A percentile compares a stretch with the other conserved stretches of the same genome.
phyloP scores from a whole-genome alignment of 257 asterid genomes.

The Ophiorrhiza pumila region DNA sequence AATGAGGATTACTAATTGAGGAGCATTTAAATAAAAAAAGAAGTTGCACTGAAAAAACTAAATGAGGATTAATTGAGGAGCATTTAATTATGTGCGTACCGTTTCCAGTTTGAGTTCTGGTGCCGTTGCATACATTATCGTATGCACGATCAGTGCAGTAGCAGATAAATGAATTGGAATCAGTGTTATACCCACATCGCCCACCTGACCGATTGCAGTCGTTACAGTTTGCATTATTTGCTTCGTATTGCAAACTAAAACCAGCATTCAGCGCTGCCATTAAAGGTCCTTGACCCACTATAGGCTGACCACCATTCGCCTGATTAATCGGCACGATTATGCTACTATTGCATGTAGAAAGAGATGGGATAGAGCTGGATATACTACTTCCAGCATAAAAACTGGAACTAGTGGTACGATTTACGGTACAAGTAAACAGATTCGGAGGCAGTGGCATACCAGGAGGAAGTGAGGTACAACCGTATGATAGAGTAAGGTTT shows the following conservation, averaged over 20 bases:
- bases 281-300: conserved; percentile 12
- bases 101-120: neutral
- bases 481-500: conserved; percentile 41
- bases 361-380: neutral
- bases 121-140: conserved; percentile 1
- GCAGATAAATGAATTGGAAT: conserved; percentile 28
- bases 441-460: neutral
- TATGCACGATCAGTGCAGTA: conserved; percentile 15
- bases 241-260: conserved; percentile 45
- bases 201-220: conserved; percentile 38
- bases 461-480: conserved; percentile 17
- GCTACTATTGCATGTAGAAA: conserved; percentile 12
- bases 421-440: conserved; percentile 18
- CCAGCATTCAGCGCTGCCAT: conserved; percentile 33
- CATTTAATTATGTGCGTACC: neutral
- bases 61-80: neutral
- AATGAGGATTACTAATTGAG: too few relatives aligned
- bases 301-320: too few relatives aligned
- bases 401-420: neutral
- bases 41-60: neutral
- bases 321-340: conserved; percentile 36
- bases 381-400: neutral
- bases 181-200: conserved; percentile 40
- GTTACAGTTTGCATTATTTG: conserved; percentile 21
- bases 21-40: neutral